phyloP scores from a whole-genome alignment of 2,329 filamentous ascomycete genomes.

The Davidsoniella australis region DNA sequence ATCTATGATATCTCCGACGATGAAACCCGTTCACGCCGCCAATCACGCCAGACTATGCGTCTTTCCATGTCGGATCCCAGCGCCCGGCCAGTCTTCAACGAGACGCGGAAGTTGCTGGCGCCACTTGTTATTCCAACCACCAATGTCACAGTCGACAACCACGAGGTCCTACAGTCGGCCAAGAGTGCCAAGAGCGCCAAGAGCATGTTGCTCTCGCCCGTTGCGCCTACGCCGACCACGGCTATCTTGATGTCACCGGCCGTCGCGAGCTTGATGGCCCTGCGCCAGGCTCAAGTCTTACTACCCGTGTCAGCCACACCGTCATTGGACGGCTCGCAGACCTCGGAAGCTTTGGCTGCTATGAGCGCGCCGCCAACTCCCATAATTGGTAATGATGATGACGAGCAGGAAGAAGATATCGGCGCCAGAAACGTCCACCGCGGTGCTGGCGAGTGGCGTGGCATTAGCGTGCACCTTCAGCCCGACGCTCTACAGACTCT shows the following conservation, averaged over 20 bases:
- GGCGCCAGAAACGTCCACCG: too few relatives aligned
- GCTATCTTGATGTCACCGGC: constrained; percentile 61
- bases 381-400: constrained; percentile 41
- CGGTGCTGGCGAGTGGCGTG: constrained; percentile 45
- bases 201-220: constrained; percentile 34
- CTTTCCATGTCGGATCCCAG: neutral
- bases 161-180: constrained; percentile 13
- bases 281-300: constrained; percentile 44
- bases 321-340: constrained; percentile 75
- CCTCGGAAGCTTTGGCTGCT: constrained; percentile 70
- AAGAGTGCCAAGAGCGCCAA: constrained; percentile 21
- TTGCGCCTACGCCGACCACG: constrained; percentile 45
- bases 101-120: constrained; percentile 19
- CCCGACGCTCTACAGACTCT: constrained; percentile 60
- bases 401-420: constrained; percentile 25
- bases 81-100: neutral
- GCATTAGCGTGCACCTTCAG: constrained; percentile 47
- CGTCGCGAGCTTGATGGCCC: constrained; percentile 52
- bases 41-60: constrained; percentile 2
- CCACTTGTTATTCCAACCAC: constrained; percentile 36
- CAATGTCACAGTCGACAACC: too few relatives aligned
- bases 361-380: constrained; percentile 78
- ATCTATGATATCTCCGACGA: constrained; percentile 76
- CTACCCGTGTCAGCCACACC: constrained; percentile 67
- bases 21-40: constrained; percentile 31